Evolutionary conservation across 1,284 basidiomycete species (phyloP), one percentile per base, ranked within the genome.

Genomic region (Moesziomyces antarcticus): DNA sequence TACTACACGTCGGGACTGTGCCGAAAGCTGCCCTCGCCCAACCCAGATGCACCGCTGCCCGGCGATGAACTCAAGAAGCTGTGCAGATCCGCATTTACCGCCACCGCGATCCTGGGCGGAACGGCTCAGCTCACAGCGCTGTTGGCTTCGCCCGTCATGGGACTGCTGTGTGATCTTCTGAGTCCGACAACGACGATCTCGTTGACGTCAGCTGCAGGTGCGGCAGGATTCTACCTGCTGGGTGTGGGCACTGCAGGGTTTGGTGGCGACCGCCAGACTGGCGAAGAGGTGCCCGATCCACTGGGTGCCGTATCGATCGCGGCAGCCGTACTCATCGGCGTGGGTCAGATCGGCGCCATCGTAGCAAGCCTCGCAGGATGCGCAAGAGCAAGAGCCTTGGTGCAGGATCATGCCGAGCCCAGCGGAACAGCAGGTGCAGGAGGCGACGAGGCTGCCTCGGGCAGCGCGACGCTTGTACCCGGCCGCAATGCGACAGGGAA

Each of bases 271-370:
- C 48, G 21, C 7, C 30, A 48, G 48, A 69, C 64, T 5, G 71
- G 64, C 5, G 60, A 64, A 47, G 63, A 62, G 57, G 56, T 59
- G 16, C 64, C 71, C 20, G 66, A 79, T 35, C 75, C 68, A 8
- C 24, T 70, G 33, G 64, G 56, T 3, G 43, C 57, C 10, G 14
- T 59, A 33, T 69, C 72, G 42, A 75, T 67, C 40, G 46, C 49
- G 0, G 72, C 77, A 20, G 75, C 77, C 20, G 56, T 69, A 18
- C 45, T 64, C 5, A 48, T 79, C 14, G 77, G 77, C 3, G 24
- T 75, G 11, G 65, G 69, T 10, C 76, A 78, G 56, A 77, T 76
- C 41, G 68, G 64, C 1, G 73, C 73, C n/a, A 78, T 78, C 25
- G 76, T 78, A 2, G 48, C 70, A 1, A 70, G 65, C 41, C 51